These are phyloP conservation scores for Cladosporium austrohemisphaericum DNA, from an alignment of 2,329 filamentous ascomycete genomes.

Conservation along the genomic window DNA sequence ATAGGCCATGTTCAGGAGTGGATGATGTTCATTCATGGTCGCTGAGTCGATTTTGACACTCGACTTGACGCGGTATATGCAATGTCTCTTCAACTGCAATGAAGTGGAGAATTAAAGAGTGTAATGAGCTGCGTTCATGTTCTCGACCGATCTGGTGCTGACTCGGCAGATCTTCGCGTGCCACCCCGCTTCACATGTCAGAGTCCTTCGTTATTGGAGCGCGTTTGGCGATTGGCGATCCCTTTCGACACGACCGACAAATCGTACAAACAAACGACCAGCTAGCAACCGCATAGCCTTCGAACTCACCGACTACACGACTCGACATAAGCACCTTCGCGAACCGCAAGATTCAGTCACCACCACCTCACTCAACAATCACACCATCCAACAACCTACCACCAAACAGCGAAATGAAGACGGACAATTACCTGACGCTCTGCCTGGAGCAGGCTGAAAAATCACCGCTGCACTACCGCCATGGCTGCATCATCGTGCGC, in stretches of 20 bases:
- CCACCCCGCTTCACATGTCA: slow-evolving; percentile 8
- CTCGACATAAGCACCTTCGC: neutral
- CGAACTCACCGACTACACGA: too few relatives aligned
- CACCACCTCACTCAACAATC: neutral
- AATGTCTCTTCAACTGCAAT: too few relatives aligned
- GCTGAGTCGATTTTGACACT: too few relatives aligned
- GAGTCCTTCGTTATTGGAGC: too few relatives aligned
- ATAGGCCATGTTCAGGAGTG: too few relatives aligned
- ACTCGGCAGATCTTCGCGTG: neutral
- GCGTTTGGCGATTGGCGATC: too few relatives aligned
- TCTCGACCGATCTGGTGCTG: too few relatives aligned
- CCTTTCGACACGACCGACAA: too few relatives aligned
- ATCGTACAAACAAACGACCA: neutral
- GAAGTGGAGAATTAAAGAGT: too few relatives aligned
- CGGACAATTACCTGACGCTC: slow-evolving; percentile 48
- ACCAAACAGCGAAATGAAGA: slow-evolving; percentile 37
- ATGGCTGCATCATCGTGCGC: slow-evolving; percentile 50
- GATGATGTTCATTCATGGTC: too few relatives aligned
- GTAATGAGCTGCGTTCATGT: too few relatives aligned
- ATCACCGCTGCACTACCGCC: slow-evolving; percentile 49
- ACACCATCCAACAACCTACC: neutral
- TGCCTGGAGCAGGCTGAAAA: slow-evolving; percentile 51
- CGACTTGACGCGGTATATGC: too few relatives aligned
- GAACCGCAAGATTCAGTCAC: neutral
- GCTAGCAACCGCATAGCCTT: neutral